Percentiles rank a stretch among this genome's conserved stretches.
phyloP scores from a whole-genome alignment of 371 early-diverging fungal genomes.

The Mycotypha africana region DNA sequence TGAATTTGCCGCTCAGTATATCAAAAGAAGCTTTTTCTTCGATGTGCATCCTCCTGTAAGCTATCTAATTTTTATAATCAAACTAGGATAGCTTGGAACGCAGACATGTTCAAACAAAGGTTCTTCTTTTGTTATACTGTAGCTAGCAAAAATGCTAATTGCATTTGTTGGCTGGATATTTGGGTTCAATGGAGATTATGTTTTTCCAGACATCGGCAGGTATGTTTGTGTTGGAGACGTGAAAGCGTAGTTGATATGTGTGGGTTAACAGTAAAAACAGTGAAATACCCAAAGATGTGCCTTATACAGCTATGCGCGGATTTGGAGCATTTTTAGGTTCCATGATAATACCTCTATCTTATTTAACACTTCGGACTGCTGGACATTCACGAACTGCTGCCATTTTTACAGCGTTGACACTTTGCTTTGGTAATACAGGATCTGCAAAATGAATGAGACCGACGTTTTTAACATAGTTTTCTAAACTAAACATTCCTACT shows the following conservation, averaged over 20 bases:
- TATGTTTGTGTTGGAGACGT: slow-evolving; percentile 22
- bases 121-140: too few relatives aligned
- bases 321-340: slow-evolving; percentile 71
- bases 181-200: slow-evolving; percentile 86
- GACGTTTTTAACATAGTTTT: neutral
- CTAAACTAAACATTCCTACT: slow-evolving; percentile 2
- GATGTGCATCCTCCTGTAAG: slow-evolving; percentile 78
- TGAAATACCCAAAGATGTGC: slow-evolving; percentile 55
- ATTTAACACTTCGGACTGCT: slow-evolving; percentile 71
- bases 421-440: slow-evolving; percentile 62
- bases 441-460: neutral
- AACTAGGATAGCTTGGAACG: too few relatives aligned
- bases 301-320: slow-evolving; percentile 81
- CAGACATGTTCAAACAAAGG: too few relatives aligned
- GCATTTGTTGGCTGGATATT: slow-evolving; percentile 69
- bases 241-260: neutral
- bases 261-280: slow-evolving; percentile 4
- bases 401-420: slow-evolving; percentile 60
- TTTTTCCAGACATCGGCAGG: slow-evolving; percentile 83
- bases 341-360: slow-evolving; percentile 75
- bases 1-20: slow-evolving; percentile 95
- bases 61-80: too few relatives aligned
- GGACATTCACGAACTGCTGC: slow-evolving; percentile 68
- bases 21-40: slow-evolving; percentile 91
- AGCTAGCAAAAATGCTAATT: slow-evolving; percentile 91